Base-by-base conservation (phyloP, 1,139 yeast species). In the Yamadazyma kanchanaburiensis region DNA sequence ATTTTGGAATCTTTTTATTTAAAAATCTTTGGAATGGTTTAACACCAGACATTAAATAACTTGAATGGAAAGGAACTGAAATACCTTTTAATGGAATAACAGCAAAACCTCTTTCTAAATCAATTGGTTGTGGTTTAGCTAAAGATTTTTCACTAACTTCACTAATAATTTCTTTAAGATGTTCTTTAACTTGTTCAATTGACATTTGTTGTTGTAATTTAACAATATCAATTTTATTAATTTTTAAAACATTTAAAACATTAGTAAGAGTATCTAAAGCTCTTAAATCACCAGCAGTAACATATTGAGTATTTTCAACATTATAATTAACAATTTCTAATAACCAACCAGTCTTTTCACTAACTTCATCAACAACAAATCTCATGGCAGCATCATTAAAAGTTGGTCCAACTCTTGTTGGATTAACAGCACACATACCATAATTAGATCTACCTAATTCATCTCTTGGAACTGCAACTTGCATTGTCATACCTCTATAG, bases 401-500 rank as follows among this genome's bases (percentile, higher is more conserved):
- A 9, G 96, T 84, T 36, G 86, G 67, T 38, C 86, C 79, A 40
- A 91, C 84, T 66, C 98, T 81, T 37, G 94, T 76, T 53, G 99
- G 99, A 68, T 94, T 91, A 38, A 91, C 91, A 31, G 99, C 98
- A 70, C 88, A 79, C 99, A 91, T 91, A 72, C 98, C 97, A 55
- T 91, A 91, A 71, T 94, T 91, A 39, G 98, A 91, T 68, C 98
- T 83, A 30, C 99, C 99, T 31, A 66, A 58, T 36, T 80, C 76
- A 64, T 91, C 99, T 68, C 99, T 81, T 55, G 97, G 97, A 45
- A 91, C 99, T 27, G 98, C 98, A 44, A 91, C 98, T 74, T 91
- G 98, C 98, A 91, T 91, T 28, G 99, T 91, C 98, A 91, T 91
- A 76, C 99, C 99, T 73, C 99, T 81, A 76, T 91, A 94, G 76